Conservation (phyloP, 2,329 filamentous ascomycete species). For the Penicillium glabrum region DNA sequence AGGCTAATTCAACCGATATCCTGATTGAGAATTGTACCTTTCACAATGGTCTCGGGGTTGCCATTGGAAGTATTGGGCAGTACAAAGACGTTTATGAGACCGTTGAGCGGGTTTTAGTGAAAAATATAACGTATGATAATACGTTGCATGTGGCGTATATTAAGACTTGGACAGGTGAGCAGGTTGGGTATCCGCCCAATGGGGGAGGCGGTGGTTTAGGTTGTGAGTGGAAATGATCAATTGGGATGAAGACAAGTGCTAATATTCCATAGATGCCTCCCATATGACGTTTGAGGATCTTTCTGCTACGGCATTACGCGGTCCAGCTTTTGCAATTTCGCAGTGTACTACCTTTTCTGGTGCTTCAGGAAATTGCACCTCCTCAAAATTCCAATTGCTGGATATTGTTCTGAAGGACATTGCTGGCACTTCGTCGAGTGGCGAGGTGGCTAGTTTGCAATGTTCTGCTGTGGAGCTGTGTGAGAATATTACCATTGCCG, state of each 20-base stretch:
- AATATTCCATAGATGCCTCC: neutral
- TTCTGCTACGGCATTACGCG: conserved; percentile 26
- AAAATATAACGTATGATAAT: conserved; percentile 49
- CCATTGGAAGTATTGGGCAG: conserved; percentile 60
- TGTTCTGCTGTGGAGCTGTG: conserved; percentile 33
- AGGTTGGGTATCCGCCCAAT: conserved; percentile 55
- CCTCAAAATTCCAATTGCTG: conserved; percentile 37
- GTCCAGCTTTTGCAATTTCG: conserved; percentile 34
- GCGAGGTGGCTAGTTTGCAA: conserved; percentile 29
- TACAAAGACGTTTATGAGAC: conserved; percentile 51
- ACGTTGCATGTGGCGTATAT: conserved; percentile 52
- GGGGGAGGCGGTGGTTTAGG: conserved; percentile 59
- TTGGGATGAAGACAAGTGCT: conserved; percentile 24
- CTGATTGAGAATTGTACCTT: conserved; percentile 51
- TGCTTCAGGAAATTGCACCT: conserved; percentile 39
- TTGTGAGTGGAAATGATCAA: conserved; percentile 37
- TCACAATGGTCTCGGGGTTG: conserved; percentile 53
- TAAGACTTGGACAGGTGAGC: conserved; percentile 60
- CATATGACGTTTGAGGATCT: conserved; percentile 28
- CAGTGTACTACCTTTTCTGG: conserved; percentile 43
- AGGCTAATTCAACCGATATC: conserved; percentile 59
- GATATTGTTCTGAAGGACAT: conserved; percentile 32
- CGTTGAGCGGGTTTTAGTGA: conserved; percentile 51
- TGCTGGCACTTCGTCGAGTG: conserved; percentile 11
- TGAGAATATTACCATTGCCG: conserved; percentile 20